These are phyloP conservation scores for Monilinia laxa DNA, from an alignment of 2,329 filamentous ascomycete genomes.

Conservation along the genomic window DNA sequence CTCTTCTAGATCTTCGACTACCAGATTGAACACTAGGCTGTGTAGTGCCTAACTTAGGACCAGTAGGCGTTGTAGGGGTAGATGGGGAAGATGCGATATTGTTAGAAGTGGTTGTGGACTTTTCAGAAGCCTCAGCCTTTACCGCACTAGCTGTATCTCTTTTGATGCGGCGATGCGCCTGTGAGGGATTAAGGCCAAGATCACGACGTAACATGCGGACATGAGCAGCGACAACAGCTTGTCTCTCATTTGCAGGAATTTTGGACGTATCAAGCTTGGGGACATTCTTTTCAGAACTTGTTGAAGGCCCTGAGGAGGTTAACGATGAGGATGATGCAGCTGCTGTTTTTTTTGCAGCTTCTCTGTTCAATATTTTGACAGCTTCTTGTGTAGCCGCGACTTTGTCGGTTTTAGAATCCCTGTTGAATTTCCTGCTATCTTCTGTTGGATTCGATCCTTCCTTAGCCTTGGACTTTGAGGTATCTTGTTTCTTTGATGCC, in stretches of 20 bases:
- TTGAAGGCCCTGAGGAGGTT: constrained; percentile 2
- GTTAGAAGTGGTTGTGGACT: constrained; percentile 22
- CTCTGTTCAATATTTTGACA: constrained; percentile 63
- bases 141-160: constrained; percentile 46
- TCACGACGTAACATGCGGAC: constrained; percentile 66
- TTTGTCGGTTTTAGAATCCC: constrained; percentile 64
- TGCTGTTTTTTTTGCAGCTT: constrained; percentile 52
- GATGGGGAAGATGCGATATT: constrained; percentile 20
- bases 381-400: constrained; percentile 58
- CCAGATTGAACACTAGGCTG: constrained; percentile 28
- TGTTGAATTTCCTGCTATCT: constrained; percentile 54
- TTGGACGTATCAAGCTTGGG: constrained; percentile 57
- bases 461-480: constrained; percentile 53
- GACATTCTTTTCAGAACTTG: constrained; percentile 33
- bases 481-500: constrained; percentile 52
- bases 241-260: constrained; percentile 39
- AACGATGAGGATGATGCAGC: constrained; percentile 28
- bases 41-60: constrained; percentile 36
- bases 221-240: constrained; percentile 56
- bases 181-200: constrained; percentile 62
- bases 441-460: constrained; percentile 46
- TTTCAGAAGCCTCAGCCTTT: constrained; percentile 34
- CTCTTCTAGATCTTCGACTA: constrained; percentile 40
- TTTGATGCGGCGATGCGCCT: constrained; percentile 60
- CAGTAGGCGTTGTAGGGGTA: constrained; percentile 33